phyloP scores from a whole-genome alignment of 2,329 filamentous ascomycete genomes.

The Arthrobotrys iridis region DNA sequence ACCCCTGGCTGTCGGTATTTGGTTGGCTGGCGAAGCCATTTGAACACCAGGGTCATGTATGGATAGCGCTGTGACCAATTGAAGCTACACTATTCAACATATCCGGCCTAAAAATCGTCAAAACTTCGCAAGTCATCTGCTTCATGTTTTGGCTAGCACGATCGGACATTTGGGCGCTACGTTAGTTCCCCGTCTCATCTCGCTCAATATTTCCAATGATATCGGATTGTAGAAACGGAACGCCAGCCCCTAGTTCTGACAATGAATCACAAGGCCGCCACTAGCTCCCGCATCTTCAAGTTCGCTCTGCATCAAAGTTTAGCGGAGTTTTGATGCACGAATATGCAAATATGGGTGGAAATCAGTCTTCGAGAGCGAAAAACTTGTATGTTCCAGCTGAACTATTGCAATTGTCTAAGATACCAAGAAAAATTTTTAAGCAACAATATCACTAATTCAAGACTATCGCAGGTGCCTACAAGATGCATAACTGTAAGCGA shows the following conservation, averaged over 20 bases:
- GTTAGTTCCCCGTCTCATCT: neutral
- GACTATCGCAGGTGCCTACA: slow-evolving; percentile 20
- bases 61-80: slow-evolving; percentile 41
- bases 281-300: neutral
- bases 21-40: slow-evolving; percentile 29
- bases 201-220: slow-evolving; percentile 32
- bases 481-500: slow-evolving; percentile 47
- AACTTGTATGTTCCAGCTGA: slow-evolving; percentile 18
- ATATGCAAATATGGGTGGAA: slow-evolving; percentile 19
- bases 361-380: slow-evolving; percentile 16
- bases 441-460: slow-evolving; percentile 44
- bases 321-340: neutral
- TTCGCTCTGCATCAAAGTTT: slow-evolving; percentile 26
- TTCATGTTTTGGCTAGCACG: slow-evolving; percentile 30
- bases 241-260: neutral
- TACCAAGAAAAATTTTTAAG: neutral
- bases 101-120: slow-evolving; percentile 19
- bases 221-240: slow-evolving; percentile 21
- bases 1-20: slow-evolving; percentile 31
- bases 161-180: neutral
- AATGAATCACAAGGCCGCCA: slow-evolving; percentile 1
- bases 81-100: slow-evolving; percentile 20
- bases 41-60: slow-evolving; percentile 9
- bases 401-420: slow-evolving; percentile 8
- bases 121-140: slow-evolving; percentile 33